phyloP scores from a whole-genome alignment of 192 early-diverging fungal genomes.

The Backusella tarrabulga region DNA sequence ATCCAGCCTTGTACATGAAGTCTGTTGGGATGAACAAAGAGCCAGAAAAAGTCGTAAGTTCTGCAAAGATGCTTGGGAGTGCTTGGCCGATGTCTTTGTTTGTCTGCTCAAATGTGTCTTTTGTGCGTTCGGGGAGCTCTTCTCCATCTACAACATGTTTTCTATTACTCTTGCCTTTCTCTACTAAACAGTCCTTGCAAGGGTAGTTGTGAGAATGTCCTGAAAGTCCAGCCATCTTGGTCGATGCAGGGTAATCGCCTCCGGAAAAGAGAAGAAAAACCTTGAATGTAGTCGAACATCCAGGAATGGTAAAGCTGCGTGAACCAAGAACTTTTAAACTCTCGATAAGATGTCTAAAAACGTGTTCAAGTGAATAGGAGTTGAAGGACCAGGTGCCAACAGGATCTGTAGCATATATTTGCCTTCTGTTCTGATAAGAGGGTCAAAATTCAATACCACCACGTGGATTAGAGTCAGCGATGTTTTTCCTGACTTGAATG shows the following conservation, averaged over 20 bases:
- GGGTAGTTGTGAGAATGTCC: background rate
- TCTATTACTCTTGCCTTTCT: background rate
- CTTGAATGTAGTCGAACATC: background rate
- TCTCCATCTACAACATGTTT: background rate
- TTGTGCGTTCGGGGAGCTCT: background rate
- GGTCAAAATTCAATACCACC: too few species aligned
- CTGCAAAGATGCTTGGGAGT: background rate
- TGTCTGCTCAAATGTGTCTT: background rate
- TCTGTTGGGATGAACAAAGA: background rate
- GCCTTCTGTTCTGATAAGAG: too few species aligned
- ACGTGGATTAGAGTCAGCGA: too few species aligned
- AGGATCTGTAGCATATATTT: too few species aligned
- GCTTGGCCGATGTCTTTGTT: background rate
- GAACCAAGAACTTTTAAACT: background rate
- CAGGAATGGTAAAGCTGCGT: background rate
- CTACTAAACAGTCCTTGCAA: background rate
- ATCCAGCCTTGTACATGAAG: background rate
- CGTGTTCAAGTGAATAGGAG: background rate
- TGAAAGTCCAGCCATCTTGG: background rate
- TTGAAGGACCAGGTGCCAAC: background rate
- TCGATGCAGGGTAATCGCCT: background rate
- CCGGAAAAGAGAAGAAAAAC: background rate
- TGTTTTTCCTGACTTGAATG: too few species aligned
- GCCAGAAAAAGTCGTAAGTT: background rate
- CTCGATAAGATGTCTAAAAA: background rate